Evolutionary conservation across 1,284 basidiomycete species (phyloP), one percentile per base, ranked within the genome.

Genomic region (Albatrellus sp.): DNA sequence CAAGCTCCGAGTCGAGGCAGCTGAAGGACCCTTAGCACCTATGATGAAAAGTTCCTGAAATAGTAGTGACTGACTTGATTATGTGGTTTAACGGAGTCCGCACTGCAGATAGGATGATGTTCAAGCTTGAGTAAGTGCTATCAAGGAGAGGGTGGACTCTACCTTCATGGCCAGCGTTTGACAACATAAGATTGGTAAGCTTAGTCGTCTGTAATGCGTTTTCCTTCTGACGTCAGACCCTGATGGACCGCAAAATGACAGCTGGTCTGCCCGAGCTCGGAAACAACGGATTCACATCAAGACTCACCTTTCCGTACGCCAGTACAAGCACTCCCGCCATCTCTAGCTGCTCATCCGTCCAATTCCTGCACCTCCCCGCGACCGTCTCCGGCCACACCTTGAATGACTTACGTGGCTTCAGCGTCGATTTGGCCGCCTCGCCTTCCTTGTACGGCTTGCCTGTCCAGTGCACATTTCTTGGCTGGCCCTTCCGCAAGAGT

Each of bases 91-190:
- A 57, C 5, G 82, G 81, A 10, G 81, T 85, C 33, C 82, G 73
- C 8, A 85, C 81, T 80, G 49, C 2, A 39, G 43, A 17, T n/a
- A 30, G 14, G 38, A 30, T 13, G 39, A 43, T 35, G n/a, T 24
- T 24, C 16, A 20, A 44, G 20, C 20, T 17, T 17, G 37, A 34
- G 11, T 37, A 37, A 50, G 50, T 3, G 54, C 47, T 3, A 32
- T 17, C 11, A 5, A 48, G 50, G 57, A 50, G 9, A 9, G 17
- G 3, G 8, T 2, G 30, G 3, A 36, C 24, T 35, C 16, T 57
- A 73, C 87, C 84, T 68, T 91, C 89, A 59, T 92, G 89, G 52
- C 78, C 85, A 5, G 90, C 90, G 60, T 93, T 92, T n/a, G 85
- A 86, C 13, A 92, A 64, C 38, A 93, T 56, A 3, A 92, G 65